These are phyloP conservation scores for Solanum aculeatissimum DNA, from an alignment of 305 asterid species.

Conservation along the genomic window DNA sequence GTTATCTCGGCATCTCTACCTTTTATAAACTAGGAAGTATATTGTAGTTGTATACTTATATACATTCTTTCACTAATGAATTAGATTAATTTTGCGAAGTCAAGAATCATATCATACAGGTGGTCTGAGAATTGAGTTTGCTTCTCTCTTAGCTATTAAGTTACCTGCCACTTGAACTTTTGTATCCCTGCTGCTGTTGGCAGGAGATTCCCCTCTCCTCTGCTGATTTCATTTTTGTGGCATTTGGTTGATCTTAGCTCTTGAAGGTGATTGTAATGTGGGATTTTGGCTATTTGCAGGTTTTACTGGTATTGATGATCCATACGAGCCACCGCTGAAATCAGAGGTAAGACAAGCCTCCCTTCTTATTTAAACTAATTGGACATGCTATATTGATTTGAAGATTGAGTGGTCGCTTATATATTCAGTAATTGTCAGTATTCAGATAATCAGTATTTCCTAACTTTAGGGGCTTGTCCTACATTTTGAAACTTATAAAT, in stretches of 20 bases:
- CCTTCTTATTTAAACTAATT: background rate
- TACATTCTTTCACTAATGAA: background rate
- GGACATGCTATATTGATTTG: background rate
- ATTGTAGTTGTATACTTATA: background rate
- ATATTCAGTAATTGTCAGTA: background rate
- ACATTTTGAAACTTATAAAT: background rate
- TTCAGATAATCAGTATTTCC: background rate
- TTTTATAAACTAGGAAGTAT: background rate
- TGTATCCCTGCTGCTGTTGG: background rate
- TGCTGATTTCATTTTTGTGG: background rate
- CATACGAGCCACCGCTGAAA: conserved; percentile 73
- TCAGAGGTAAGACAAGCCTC: conserved; percentile 43
- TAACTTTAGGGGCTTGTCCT: background rate
- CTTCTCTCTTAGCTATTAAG: background rate
- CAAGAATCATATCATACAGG: background rate
- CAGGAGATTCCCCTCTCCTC: background rate
- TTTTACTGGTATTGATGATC: conserved; percentile 92
- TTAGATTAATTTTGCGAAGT: background rate
- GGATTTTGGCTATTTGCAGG: conserved; percentile 26
- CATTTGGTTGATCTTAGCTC: background rate
- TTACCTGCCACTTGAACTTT: background rate
- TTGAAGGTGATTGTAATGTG: background rate
- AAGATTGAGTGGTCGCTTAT: background rate
- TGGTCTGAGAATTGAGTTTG: background rate
- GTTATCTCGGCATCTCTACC: background rate